Conservation (phyloP, 2,329 filamentous ascomycete species). For the Neopestalotiopsis sp. region DNA sequence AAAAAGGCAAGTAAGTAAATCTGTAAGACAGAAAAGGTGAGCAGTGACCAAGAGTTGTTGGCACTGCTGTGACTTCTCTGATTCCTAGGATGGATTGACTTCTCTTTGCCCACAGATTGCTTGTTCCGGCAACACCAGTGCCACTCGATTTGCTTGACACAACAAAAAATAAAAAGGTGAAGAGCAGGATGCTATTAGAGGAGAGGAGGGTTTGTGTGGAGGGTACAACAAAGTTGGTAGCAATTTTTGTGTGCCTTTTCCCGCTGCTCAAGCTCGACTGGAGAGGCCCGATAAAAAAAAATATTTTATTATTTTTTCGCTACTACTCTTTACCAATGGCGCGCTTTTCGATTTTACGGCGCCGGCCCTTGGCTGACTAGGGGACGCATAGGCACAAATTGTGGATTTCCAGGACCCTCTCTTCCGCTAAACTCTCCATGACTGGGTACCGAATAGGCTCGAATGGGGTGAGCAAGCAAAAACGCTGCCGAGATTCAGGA, state of each 20-base stretch:
- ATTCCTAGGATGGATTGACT: background rate
- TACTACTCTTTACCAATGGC: background rate
- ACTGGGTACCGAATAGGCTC: background rate
- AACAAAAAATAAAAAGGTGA: constrained; percentile 12
- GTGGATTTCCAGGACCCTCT: constrained; percentile 17
- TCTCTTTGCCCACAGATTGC: constrained; percentile 3
- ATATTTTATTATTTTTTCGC: constrained; percentile 17
- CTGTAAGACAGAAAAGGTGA: background rate
- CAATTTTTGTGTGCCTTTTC: constrained; percentile 20
- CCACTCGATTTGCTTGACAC: constrained; percentile 18
- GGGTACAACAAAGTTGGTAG: constrained; percentile 3
- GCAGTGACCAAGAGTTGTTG: background rate
- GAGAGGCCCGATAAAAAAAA: constrained; percentile 20
- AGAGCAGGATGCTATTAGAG: constrained; percentile 15
- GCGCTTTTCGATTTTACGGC: constrained; percentile 8
- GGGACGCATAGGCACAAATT: background rate
- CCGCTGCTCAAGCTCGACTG: background rate
- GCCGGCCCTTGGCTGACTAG: constrained; percentile 16
- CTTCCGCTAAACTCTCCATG: constrained; percentile 9
- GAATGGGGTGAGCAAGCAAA: constrained; percentile 3
- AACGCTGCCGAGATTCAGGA: background rate
- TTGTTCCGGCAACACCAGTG: constrained; percentile 14
- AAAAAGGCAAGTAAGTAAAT: constrained; percentile 1
- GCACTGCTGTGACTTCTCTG: background rate
- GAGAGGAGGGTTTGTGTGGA: constrained; percentile 20